Evolutionary conservation across 441 rosid species (phyloP), one percentile per base, ranked within the genome.

Genomic region (Melastoma candidum): DNA sequence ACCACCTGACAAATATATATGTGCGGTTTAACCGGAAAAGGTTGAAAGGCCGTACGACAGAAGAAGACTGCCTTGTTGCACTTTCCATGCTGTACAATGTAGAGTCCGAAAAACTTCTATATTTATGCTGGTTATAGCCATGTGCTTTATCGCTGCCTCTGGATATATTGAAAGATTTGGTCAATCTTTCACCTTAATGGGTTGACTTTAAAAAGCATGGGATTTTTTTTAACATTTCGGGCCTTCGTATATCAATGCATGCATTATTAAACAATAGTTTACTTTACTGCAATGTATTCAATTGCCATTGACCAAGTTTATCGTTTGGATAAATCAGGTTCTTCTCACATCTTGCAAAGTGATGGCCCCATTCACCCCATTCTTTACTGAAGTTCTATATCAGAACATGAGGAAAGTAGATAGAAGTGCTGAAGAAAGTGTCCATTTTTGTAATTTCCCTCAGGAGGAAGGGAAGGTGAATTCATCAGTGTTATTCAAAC

Each of bases 21-120:
- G 99, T 95, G 29, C 82, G 97, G 57, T 85, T 90, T 73, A 95
- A 95, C 69, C 93, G 97, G 47, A 95, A 90, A 83, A 82, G 99
- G 72, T 68, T 90, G 55, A 94, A 94, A 77, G 99, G 99, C 59
- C 92, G 94, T 60, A 79, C 87, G 12, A 95, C 87, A 68, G 92
- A 90, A 72, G 80, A 79, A 68, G 99, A 90, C 63, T 90, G 97
- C 67, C 75, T 67, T 52, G 87, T 68, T 54, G 95, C 99, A 56
- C 85, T 95, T 60, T 90, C 97, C 12, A 90, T 96, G 65, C 86
- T 95, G 59, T 90, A 75, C 76, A 79, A 79, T 77, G 99, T 90
- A 85, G 56, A 81, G 9, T 2, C 50, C 36, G 13, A 11, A 1
- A 26, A 60, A n/a, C 25, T 53, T 14, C 8, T 46, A 12, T 45